Evolutionary conservation across 2,329 filamentous ascomycete genomes (phyloP), one percentile per base, ranked within the genome.

Genomic region (Graphium sp.): DNA sequence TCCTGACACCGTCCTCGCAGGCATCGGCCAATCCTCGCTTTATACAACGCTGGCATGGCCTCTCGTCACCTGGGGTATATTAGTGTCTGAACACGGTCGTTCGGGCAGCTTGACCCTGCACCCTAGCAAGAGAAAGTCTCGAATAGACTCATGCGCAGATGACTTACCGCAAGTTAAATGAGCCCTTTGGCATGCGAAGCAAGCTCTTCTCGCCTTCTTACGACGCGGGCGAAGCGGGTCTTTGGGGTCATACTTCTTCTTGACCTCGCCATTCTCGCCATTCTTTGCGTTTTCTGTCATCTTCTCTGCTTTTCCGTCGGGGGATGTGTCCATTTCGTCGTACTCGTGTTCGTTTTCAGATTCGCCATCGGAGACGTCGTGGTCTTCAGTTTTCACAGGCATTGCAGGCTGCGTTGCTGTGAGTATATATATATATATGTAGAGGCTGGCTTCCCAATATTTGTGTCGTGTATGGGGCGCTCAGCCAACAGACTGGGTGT

Each of bases 91-190:
- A n/a, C n/a, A n/a, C n/a, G n/a, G n/a, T n/a, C n/a, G n/a, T n/a
- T n/a, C n/a, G n/a, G n/a, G n/a, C n/a, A 16, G 13, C 22, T 32
- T 30, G 24, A 33, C 31, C 27, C 22, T 18, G 14, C 24, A 16
- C 30, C 28, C 19, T 20, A 29, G 13, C 13, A 33, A 28, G 23
- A 29, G 24, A 23, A 31, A 18, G 16, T 18, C 16, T 24, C 30
- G 15, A 12, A 17, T 5, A 26, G 24, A 26, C n/a, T 16, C n/a
- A n/a, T n/a, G n/a, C n/a, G n/a, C n/a, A n/a, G n/a, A n/a, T 26
- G 24, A 26, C 85, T 68, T 79, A 95, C 89, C 87, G 61, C 89
- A 98, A 39, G 89, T 98, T 49, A 98, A 61, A 66, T 98, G 89
- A 37, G 89, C 89, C 53, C 87, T 69, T 58, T 98, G 89, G 55